These are phyloP conservation scores for Cystofilobasidium macerans DNA, from an alignment of 768 basidiomycete species.

Conservation along the genomic window DNA sequence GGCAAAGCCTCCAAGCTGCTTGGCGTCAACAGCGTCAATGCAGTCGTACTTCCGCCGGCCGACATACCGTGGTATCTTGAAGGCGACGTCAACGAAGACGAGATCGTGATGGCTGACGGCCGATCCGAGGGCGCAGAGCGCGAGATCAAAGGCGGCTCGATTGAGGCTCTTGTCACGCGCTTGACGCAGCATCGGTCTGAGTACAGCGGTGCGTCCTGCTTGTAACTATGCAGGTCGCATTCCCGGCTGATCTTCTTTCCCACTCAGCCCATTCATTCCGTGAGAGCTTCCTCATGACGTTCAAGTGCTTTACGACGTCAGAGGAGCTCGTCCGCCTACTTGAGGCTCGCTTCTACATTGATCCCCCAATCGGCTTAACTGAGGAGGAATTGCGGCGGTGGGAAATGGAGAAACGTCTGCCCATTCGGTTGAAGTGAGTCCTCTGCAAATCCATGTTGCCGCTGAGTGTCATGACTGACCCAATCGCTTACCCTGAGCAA, in stretches of 20 bases:
- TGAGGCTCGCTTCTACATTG: slow-evolving; percentile 64
- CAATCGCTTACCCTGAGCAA: slow-evolving; percentile 32
- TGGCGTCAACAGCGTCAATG: slow-evolving; percentile 33
- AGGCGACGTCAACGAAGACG: slow-evolving; percentile 62
- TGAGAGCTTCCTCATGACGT: slow-evolving; percentile 88
- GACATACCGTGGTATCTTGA: slow-evolving; percentile 70
- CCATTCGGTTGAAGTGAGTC: slow-evolving; percentile 72
- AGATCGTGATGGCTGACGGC: slow-evolving; percentile 77
- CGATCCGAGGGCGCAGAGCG: slow-evolving; percentile 36
- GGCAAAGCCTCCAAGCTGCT: slow-evolving; percentile 36
- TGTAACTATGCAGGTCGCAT: background rate
- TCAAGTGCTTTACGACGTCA: slow-evolving; percentile 80
- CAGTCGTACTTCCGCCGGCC: slow-evolving; percentile 19
- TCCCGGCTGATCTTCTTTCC: background rate
- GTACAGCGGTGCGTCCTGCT: slow-evolving; percentile 54
- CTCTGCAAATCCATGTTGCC: background rate
- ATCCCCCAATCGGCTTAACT: slow-evolving; percentile 57
- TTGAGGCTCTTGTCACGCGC: slow-evolving; percentile 73
- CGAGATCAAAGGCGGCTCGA: slow-evolving; percentile 72
- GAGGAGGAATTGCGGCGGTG: slow-evolving; percentile 60
- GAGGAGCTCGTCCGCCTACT: slow-evolving; percentile 74
- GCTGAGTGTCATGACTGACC: background rate
- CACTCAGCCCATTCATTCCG: slow-evolving; percentile 60
- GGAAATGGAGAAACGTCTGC: slow-evolving; percentile 71
- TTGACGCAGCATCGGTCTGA: slow-evolving; percentile 71